These are phyloP conservation scores for Podaxis rugospora DNA, from an alignment of 768 basidiomycete species.

Conservation along the genomic window DNA sequence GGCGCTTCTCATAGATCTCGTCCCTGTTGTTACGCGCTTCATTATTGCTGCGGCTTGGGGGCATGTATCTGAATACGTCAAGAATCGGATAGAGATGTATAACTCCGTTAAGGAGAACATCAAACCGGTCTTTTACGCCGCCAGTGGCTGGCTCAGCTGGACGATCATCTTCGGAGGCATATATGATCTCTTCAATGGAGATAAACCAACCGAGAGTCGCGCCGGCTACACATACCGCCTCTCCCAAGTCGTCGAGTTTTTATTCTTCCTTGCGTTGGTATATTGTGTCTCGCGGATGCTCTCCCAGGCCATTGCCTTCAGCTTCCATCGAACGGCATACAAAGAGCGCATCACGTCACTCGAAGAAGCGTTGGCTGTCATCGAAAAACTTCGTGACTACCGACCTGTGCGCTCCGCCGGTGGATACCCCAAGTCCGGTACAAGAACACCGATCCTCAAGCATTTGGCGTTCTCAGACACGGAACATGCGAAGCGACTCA, in stretches of 20 bases:
- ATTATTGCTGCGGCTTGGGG: slow-evolving; percentile 65
- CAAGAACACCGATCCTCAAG: slow-evolving; percentile 34
- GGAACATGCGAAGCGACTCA: slow-evolving; percentile 35
- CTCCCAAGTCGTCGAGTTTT: slow-evolving; percentile 62
- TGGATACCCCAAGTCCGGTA: slow-evolving; percentile 25
- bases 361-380: slow-evolving; percentile 44
- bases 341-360: slow-evolving; percentile 65
- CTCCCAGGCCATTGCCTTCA: slow-evolving; percentile 65
- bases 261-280: slow-evolving; percentile 72
- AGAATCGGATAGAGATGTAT: slow-evolving; percentile 65
- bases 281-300: slow-evolving; percentile 62
- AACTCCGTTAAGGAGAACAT: slow-evolving; percentile 62
- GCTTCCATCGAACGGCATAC: slow-evolving; percentile 76
- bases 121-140: slow-evolving; percentile 72
- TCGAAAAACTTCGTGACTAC: slow-evolving; percentile 66
- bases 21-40: slow-evolving; percentile 51
- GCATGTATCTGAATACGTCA: slow-evolving; percentile 66
- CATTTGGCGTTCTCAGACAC: slow-evolving; percentile 37
- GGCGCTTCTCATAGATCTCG: slow-evolving; percentile 64
- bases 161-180: slow-evolving; percentile 68
- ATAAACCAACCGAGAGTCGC: slow-evolving; percentile 35
- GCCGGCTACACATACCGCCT: slow-evolving; percentile 58
- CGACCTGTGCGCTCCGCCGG: slow-evolving; percentile 40
- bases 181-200: slow-evolving; percentile 47
- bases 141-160: slow-evolving; percentile 70